Evolutionary conservation across 495 filamentous ascomycete genomes (phyloP), one percentile per base, ranked within the genome.

Genomic region (Aspergillus egyptiacus): DNA sequence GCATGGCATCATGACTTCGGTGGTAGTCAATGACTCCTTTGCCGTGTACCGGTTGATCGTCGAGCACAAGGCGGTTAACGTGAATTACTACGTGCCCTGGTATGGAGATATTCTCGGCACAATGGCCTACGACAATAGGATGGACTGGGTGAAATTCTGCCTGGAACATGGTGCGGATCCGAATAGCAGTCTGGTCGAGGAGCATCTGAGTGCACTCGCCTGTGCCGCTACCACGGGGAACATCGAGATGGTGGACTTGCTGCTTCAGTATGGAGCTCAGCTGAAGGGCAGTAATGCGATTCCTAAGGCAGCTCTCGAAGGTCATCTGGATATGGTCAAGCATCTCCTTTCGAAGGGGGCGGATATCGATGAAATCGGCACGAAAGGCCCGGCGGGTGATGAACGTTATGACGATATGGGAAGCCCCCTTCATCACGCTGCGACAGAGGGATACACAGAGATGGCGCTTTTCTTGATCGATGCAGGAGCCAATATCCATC

Each of bases 271-370:
- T 35, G 43, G 43, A 31, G 43, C 43, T 2, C 11, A 9, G 17
- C 8, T 35, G 6, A 46, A 35, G 15, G 43, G 20, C n/a, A 46
- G 43, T 24, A 23, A 31, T 19, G 43, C 43, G 3, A 31, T 46
- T 25, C 10, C 25, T 17, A 15, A 33, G 17, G 43, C 43, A 14
- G 43, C 28, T 10, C 6, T 20, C 6, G 1, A 25, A 2, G 43
- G 43, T n/a, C 9, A 8, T 31, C 10, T 31, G 28, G 28, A 31
- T 3, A 31, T 31, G 28, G 9, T 31, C 3, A 31, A 31, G n/a
- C 28, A 31, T 31, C 41, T 56, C 9, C 27, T 56, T 9, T 23
- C 31, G 23, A 52, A 33, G 24, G 53, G 53, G 22, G 48, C 41
- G 9, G 46, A 56, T 46, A 46, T 46, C 3, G 20, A 46, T 35